Percentiles rank a stretch among this genome's conserved stretches.
Evolutionary conservation across 306 rosid genomes (phyloP).

Genomic region (Lathyrus aphaca): DNA sequence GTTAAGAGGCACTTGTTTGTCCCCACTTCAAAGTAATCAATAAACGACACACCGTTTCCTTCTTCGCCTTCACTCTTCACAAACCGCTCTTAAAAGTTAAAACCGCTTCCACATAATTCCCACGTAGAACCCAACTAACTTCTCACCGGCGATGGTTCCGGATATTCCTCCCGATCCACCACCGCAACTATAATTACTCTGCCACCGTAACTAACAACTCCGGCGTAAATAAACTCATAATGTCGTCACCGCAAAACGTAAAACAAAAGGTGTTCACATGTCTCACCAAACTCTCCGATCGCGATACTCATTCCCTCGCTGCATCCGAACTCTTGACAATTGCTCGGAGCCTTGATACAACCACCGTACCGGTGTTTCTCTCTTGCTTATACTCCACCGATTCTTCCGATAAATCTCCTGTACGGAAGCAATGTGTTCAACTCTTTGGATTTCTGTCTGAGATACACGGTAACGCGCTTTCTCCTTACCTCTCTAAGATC

Average conservation of each 20-base stretch:
- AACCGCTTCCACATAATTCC: conserved; percentile 17
- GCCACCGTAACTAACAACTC: background rate
- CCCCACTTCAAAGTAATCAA: background rate
- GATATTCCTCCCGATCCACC: conserved; percentile 42
- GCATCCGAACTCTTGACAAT: conserved; percentile 70
- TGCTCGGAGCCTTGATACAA: conserved; percentile 63
- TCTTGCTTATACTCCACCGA: conserved; percentile 86
- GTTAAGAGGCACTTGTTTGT: conserved; percentile 23
- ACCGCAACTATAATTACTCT: conserved; percentile 3
- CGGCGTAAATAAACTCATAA: conserved; percentile 28
- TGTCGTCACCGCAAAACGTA: conserved; percentile 65
- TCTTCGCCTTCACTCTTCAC: conserved; percentile 34
- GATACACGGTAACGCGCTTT: conserved; percentile 67
- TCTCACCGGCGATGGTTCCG: conserved; percentile 63
- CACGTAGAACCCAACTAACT: conserved; percentile 19
- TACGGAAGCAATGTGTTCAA: conserved; percentile 80
- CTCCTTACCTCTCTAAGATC: conserved; percentile 76
- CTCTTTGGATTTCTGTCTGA: conserved; percentile 73
- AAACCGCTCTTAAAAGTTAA: conserved; percentile 29
- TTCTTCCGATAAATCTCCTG: conserved; percentile 79
- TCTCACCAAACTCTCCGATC: conserved; percentile 94
- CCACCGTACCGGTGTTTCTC: conserved; percentile 62
- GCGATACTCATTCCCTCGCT: conserved; percentile 83
- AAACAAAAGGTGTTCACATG: conserved; percentile 80
- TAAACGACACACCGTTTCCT: conserved; percentile 45